Evolutionary conservation across 1,284 basidiomycete species (phyloP).

Genomic region (Trichosporon inkin): DNA sequence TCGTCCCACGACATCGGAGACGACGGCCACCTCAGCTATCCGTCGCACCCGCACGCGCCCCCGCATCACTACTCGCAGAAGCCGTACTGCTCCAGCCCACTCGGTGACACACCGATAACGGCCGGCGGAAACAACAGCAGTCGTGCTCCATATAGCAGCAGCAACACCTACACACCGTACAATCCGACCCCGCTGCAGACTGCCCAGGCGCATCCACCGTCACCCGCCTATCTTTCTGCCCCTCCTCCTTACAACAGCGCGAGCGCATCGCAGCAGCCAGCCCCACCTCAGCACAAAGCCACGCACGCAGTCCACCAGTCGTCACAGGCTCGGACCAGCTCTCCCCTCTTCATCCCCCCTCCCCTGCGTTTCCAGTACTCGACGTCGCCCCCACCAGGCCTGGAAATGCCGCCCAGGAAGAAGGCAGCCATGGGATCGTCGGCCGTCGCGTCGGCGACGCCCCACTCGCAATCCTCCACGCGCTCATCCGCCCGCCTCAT

Average conservation of each 20-base stretch:
- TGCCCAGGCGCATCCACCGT: slow-evolving; percentile 16
- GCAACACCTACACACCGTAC: slow-evolving; percentile 15
- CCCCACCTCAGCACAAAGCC: background rate
- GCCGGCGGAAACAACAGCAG: slow-evolving; percentile 7
- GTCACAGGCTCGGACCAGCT: slow-evolving; percentile 15
- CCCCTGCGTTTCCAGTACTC: slow-evolving; percentile 46
- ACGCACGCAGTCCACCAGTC: background rate
- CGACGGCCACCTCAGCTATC: background rate
- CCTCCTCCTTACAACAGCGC: slow-evolving; percentile 14
- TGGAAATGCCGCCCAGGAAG: slow-evolving; percentile 38
- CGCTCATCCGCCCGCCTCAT: slow-evolving; percentile 18
- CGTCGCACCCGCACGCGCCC: background rate
- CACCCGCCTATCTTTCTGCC: slow-evolving; percentile 19
- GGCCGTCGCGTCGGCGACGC: slow-evolving; percentile 23
- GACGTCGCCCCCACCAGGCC: slow-evolving; percentile 27
- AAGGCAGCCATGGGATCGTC: slow-evolving; percentile 31
- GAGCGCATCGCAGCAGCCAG: slow-evolving; percentile 2
- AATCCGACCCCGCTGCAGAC: slow-evolving; percentile 2
- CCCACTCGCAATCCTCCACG: slow-evolving; percentile 21
- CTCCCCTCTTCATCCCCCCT: slow-evolving; percentile 40
- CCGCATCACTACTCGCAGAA: slow-evolving; percentile 12
- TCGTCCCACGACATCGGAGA: slow-evolving; percentile 8
- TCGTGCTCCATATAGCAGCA: slow-evolving; percentile 7
- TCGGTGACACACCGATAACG: slow-evolving; percentile 19
- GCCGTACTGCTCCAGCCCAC: slow-evolving; percentile 22